phyloP scores from a whole-genome alignment of 2,329 filamentous ascomycete genomes.

The Penicillium sp. region DNA sequence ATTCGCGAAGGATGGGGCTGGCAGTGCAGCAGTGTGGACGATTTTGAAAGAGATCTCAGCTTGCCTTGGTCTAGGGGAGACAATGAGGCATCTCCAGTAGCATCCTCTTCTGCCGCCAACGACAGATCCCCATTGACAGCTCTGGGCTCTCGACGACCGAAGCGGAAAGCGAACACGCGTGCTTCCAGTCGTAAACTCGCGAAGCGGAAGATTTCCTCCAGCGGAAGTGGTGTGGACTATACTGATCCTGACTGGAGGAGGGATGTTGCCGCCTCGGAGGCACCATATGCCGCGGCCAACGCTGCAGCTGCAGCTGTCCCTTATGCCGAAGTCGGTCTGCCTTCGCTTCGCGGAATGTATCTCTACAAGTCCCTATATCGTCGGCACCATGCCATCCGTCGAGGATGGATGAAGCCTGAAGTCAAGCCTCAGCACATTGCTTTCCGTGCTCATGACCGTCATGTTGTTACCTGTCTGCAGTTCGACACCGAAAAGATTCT shows the following conservation, averaged over 20 bases:
- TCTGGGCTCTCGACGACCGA: slow-evolving; percentile 35
- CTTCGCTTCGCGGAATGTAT: slow-evolving; percentile 77
- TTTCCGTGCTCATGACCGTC: slow-evolving; percentile 91
- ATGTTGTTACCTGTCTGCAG: slow-evolving; percentile 96
- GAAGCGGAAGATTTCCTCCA: slow-evolving; percentile 54
- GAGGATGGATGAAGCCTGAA: slow-evolving; percentile 83
- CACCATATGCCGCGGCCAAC: slow-evolving; percentile 78
- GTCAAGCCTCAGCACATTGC: slow-evolving; percentile 87
- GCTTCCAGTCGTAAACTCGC: slow-evolving; percentile 52
- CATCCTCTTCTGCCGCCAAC: slow-evolving; percentile 24
- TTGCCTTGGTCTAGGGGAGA: slow-evolving; percentile 44
- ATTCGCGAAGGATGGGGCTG: slow-evolving; percentile 95
- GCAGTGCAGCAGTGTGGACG: slow-evolving; percentile 75
- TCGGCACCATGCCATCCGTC: slow-evolving; percentile 83
- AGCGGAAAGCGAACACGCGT: slow-evolving; percentile 50
- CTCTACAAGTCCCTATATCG: slow-evolving; percentile 96
- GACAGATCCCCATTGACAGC: slow-evolving; percentile 23
- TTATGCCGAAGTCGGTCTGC: slow-evolving; percentile 74
- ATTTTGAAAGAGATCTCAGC: slow-evolving; percentile 78
- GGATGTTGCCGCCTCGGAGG: slow-evolving; percentile 61
- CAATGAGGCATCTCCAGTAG: slow-evolving; percentile 30
- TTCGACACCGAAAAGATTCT: slow-evolving; percentile 98
- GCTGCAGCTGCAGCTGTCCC: slow-evolving; percentile 80
- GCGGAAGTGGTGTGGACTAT: slow-evolving; percentile 43
- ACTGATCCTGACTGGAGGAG: slow-evolving; percentile 47